These are phyloP conservation scores for Plantago elongata DNA, from an alignment of 257 asterid genomes.

Conservation along the genomic window DNA sequence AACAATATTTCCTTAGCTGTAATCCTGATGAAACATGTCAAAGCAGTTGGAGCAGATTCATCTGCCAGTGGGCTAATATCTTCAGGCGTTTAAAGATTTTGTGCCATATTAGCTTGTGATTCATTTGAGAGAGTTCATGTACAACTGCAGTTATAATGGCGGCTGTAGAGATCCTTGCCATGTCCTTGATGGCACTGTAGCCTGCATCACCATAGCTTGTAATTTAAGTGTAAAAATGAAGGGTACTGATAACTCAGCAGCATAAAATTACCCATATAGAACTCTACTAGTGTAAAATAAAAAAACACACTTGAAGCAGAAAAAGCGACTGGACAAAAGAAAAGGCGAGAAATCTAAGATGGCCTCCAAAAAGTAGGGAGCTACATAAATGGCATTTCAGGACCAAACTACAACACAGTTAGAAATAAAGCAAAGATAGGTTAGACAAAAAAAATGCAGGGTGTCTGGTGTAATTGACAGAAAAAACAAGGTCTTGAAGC, in stretches of 20 bases:
- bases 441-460: neutral
- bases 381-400: neutral
- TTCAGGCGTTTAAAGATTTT: slow-evolving; percentile 29
- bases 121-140: slow-evolving; percentile 31
- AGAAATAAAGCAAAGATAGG: neutral
- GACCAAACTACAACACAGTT: neutral
- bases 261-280: neutral
- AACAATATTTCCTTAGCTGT: slow-evolving; percentile 31
- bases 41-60: slow-evolving; percentile 31
- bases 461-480: neutral
- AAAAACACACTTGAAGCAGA: neutral
- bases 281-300: neutral
- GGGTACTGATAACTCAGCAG: neutral
- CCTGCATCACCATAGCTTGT: slow-evolving; percentile 31
- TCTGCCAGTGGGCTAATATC: slow-evolving; percentile 13
- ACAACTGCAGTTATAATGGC: slow-evolving; percentile 54
- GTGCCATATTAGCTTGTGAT: slow-evolving; percentile 22
- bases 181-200: slow-evolving; percentile 45
- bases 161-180: slow-evolving; percentile 54
- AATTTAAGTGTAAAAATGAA: neutral
- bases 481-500: too few species aligned
- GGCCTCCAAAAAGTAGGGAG: neutral
- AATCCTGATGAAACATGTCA: slow-evolving; percentile 28
- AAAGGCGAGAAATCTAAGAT: neutral
- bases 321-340: neutral